Percentiles rank a stretch among this genome's conserved stretches.
Evolutionary conservation across 2,329 filamentous ascomycete species (phyloP).

Genomic region (Daldinia sp.): DNA sequence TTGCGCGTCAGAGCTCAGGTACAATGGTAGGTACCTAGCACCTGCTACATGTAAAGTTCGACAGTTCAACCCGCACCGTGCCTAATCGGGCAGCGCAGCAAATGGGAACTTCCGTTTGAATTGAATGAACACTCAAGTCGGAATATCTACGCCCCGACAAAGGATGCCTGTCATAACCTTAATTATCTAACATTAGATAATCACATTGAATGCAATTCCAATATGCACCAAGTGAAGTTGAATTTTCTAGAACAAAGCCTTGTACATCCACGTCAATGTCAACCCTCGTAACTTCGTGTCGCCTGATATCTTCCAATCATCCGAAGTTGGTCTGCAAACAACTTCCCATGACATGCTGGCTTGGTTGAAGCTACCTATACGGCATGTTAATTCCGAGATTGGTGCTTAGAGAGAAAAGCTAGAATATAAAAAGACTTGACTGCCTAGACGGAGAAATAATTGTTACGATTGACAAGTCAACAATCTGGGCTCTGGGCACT

Average conservation of each 20-base stretch:
- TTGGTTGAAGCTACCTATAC: neutral
- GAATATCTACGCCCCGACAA: neutral
- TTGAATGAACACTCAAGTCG: neutral
- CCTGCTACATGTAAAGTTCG: neutral
- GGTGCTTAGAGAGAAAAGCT: neutral
- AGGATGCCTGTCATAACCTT: neutral
- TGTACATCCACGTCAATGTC: constrained; percentile 21
- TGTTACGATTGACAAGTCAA: constrained; percentile 5
- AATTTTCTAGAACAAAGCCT: neutral
- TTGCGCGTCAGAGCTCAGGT: constrained; percentile 47
- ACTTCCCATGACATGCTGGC: constrained; percentile 5
- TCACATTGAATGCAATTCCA: neutral
- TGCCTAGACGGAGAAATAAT: neutral
- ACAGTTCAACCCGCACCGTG: constrained; percentile 8
- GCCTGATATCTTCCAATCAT: constrained; percentile 10
- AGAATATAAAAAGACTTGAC: neutral
- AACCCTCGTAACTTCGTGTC: constrained; percentile 9
- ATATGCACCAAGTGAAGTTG: constrained; percentile 4
- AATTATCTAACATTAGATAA: neutral
- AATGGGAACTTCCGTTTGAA: constrained; percentile 1
- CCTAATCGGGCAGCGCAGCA: constrained; percentile 1
- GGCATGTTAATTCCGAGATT: constrained; percentile 9
- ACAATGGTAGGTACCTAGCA: constrained; percentile 6
- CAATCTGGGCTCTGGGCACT: neutral
- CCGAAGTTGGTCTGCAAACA: neutral